phyloP scores from a whole-genome alignment of 805 yeast species.

The Ogataea philodendri region DNA sequence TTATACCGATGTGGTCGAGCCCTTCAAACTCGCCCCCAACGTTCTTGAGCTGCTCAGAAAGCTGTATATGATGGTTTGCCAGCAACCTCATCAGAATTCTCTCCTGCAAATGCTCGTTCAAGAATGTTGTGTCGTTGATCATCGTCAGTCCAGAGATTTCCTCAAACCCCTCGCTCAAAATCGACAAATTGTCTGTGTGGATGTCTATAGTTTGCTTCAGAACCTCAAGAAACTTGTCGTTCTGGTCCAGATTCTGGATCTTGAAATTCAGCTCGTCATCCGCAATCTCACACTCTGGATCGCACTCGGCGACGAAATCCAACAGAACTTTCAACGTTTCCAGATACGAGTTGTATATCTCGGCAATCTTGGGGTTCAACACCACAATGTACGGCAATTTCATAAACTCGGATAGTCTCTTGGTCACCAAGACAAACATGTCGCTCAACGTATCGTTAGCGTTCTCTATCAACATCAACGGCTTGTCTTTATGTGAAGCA shows the following conservation, averaged over 20 bases:
- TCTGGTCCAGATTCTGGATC: constrained; percentile 48
- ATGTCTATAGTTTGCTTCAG: constrained; percentile 61
- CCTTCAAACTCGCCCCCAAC: constrained; percentile 36
- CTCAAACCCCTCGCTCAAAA: constrained; percentile 75
- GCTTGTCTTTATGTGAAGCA: constrained; percentile 29
- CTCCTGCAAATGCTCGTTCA: constrained; percentile 76
- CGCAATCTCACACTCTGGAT: constrained; percentile 10
- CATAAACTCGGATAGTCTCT: constrained; percentile 67
- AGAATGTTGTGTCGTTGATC: constrained; percentile 40
- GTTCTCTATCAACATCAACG: constrained; percentile 37
- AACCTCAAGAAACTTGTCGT: constrained; percentile 49
- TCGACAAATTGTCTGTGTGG: constrained; percentile 83
- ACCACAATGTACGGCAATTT: constrained; percentile 80
- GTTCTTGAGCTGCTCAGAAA: constrained; percentile 46
- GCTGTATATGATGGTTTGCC: constrained; percentile 78
- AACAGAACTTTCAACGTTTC: constrained; percentile 58
- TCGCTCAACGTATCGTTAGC: constrained; percentile 58
- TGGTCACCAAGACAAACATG: constrained; percentile 62
- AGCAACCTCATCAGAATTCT: constrained; percentile 83
- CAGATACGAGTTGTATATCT: constrained; percentile 70
- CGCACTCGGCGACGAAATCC: constrained; percentile 32
- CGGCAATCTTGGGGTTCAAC: constrained; percentile 81
- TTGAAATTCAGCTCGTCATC: constrained; percentile 31
- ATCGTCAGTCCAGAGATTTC: constrained; percentile 43
- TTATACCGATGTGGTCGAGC: constrained; percentile 54